Conservation (phyloP, 1,284 basidiomycete genomes). For the Pisolithus thermaeus region DNA sequence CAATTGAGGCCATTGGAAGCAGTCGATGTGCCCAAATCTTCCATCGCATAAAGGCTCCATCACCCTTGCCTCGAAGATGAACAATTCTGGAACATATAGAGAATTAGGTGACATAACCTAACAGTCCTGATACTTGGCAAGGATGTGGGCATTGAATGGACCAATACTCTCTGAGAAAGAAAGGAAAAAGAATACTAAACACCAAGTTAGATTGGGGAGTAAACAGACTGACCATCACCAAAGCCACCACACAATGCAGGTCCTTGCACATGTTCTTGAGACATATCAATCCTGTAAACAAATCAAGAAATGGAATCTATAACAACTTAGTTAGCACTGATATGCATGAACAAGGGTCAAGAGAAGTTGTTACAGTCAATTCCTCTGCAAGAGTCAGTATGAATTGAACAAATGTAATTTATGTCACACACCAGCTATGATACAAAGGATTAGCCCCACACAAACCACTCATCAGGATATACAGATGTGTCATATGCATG, state of each 20-base stretch:
- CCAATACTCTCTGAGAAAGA: not conserved
- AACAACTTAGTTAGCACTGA: no score
- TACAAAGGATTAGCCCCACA: no score
- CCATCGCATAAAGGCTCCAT: not conserved
- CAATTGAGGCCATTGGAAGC: slow-evolving; percentile 6
- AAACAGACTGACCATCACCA: not conserved
- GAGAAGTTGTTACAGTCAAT: no score
- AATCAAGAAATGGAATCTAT: no score
- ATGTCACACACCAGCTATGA: no score
- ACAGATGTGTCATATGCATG: no score
- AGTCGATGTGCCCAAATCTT: not conserved
- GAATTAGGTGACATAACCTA: slow-evolving; percentile 2
- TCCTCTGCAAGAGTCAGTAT: no score
- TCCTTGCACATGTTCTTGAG: not conserved
- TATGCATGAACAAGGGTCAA: no score
- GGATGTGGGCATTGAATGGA: not conserved
- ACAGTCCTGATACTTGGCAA: not conserved
- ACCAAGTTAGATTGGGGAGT: not conserved
- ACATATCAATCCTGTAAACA: no score
- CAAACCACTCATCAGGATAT: no score
- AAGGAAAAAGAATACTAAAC: not conserved
- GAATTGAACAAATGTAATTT: no score
- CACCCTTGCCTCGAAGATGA: not conserved
- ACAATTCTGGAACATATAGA: not conserved
- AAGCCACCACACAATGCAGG: not conserved